Percentiles rank a stretch among this genome's conserved stretches.
phyloP scores from a whole-genome alignment of 305 asterid species.

The Euphrasia arctica region DNA sequence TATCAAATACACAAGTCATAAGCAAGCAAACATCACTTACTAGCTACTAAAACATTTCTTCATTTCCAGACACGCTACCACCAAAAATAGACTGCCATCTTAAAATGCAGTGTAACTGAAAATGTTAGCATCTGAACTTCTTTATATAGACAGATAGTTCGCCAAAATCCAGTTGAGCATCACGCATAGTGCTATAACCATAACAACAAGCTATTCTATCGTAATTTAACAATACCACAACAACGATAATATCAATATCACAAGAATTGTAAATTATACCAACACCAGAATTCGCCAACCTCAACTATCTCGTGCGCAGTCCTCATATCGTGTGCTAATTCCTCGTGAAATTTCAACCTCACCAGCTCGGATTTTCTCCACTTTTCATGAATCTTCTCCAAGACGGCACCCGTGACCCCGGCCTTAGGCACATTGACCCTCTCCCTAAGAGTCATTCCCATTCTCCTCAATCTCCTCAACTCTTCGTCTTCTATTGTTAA shows the following conservation, averaged over 20 bases:
- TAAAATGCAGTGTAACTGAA: background rate
- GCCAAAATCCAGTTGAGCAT: background rate
- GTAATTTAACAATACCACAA: background rate
- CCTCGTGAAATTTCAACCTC: constrained; percentile 94
- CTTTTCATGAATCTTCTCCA: constrained; percentile 85
- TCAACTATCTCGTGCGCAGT: constrained; percentile 95
- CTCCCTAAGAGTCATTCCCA: constrained; percentile 90
- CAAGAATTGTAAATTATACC: background rate
- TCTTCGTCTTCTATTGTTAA: constrained; percentile 84
- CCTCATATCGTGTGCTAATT: constrained; percentile 90
- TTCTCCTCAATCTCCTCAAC: constrained; percentile 85
- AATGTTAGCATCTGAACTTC: background rate
- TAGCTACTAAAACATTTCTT: constrained; percentile 11
- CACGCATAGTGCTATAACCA: background rate
- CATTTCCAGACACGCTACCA: background rate
- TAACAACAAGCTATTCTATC: background rate
- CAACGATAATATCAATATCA: constrained; percentile 5
- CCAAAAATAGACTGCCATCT: background rate
- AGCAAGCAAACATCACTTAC: background rate
- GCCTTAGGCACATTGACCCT: constrained; percentile 92
- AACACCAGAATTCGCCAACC: constrained; percentile 54
- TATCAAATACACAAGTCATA: constrained; percentile 4
- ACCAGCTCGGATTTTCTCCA: constrained; percentile 96
- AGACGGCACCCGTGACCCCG: constrained; percentile 75
- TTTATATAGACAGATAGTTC: background rate